Conservation (phyloP, 257 asterid species). For the Gentiana macrophylla region DNA sequence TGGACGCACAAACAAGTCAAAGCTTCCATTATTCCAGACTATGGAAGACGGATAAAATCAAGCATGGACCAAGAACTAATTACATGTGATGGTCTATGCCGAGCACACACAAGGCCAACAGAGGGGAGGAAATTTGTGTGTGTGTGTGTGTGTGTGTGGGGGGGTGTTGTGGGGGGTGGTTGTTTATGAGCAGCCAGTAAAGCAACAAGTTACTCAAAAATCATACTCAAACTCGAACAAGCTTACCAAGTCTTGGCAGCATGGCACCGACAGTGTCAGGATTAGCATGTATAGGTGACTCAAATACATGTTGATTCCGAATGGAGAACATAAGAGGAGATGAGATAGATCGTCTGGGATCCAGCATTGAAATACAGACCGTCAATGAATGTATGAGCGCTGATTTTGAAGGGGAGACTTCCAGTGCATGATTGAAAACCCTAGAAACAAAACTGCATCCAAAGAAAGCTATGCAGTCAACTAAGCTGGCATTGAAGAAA, state of each 20-base stretch:
- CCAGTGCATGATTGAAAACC: constrained; percentile 84
- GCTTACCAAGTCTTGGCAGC: constrained; percentile 89
- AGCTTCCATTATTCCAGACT: too few species aligned
- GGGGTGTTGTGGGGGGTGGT: too few species aligned
- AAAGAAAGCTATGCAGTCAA: constrained; percentile 12
- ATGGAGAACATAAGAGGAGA: constrained; percentile 63
- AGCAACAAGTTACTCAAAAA: too few species aligned
- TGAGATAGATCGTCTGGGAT: constrained; percentile 79
- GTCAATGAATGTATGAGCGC: constrained; percentile 78
- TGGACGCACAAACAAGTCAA: too few species aligned
- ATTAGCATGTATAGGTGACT: constrained; percentile 58
- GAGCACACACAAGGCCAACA: too few species aligned
- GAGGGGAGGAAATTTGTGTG: too few species aligned
- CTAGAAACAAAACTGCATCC: constrained; percentile 74
- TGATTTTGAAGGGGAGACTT: constrained; percentile 69
- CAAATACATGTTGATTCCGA: constrained; percentile 69
- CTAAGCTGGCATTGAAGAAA: constrained; percentile 4
- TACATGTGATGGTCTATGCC: too few species aligned
- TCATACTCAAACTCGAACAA: not conserved
- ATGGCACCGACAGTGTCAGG: constrained; percentile 89
- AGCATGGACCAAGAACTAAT: too few species aligned
- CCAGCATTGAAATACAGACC: constrained; percentile 86
- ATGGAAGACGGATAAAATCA: too few species aligned
- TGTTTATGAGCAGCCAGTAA: too few species aligned
- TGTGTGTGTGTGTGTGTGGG: too few species aligned